Conservation (phyloP, 2,329 filamentous ascomycete species). For the Aspergillus alliaceus region DNA sequence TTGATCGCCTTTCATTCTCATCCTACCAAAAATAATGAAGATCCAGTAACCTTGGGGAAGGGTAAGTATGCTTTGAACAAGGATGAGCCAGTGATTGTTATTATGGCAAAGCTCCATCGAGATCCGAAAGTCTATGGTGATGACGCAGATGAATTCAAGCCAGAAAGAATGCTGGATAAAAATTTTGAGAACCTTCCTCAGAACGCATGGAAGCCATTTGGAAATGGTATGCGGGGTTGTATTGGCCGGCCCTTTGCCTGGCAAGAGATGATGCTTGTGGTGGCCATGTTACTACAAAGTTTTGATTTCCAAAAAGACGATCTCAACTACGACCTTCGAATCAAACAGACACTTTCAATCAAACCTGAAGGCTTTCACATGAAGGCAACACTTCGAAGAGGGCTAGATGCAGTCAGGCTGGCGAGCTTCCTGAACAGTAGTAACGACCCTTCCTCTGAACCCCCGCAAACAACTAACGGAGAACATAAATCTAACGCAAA, state of each 20-base stretch:
- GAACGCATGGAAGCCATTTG: conserved; percentile 72
- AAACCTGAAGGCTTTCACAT: conserved; percentile 61
- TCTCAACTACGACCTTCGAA: conserved; percentile 45
- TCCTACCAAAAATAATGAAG: conserved; percentile 41
- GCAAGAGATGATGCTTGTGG: conserved; percentile 67
- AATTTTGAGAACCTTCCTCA: conserved; percentile 65
- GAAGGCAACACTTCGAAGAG: conserved; percentile 56
- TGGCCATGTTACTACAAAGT: conserved; percentile 67
- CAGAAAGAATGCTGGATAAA: conserved; percentile 71
- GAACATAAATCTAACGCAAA: conserved; percentile 21
- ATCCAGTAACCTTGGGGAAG: conserved; percentile 52
- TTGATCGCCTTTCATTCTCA: conserved; percentile 53
- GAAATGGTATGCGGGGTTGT: conserved; percentile 68
- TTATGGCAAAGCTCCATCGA: conserved; percentile 58
- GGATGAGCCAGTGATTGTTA: conserved; percentile 50
- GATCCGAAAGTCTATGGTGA: conserved; percentile 66
- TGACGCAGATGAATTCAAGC: conserved; percentile 65
- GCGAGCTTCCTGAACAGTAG: conserved; percentile 36
- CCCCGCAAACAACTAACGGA: conserved; percentile 10
- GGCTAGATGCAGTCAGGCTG: conserved; percentile 45
- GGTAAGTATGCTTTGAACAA: conserved; percentile 62
- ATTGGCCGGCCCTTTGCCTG: conserved; percentile 73
- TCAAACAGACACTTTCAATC: conserved; percentile 41
- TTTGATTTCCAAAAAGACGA: conserved; percentile 67
- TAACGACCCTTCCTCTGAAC: conserved; percentile 7